Conservation (phyloP, 225 moss, liverwort and hornwort species). For the Physcomitrium patens region DNA sequence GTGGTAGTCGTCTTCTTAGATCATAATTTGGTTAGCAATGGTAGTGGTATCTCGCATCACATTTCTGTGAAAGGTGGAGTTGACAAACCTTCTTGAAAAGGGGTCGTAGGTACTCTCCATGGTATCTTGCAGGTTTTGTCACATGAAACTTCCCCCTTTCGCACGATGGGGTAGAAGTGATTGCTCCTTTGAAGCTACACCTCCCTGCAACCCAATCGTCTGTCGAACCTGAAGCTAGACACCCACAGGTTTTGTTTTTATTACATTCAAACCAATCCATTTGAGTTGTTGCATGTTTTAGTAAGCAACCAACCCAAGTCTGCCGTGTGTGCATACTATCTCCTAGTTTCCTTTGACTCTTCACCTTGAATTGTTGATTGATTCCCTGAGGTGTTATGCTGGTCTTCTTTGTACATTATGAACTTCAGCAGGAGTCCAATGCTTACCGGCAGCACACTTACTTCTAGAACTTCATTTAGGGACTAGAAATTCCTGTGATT, state of each 20-base stretch:
- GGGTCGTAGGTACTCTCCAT: conserved; percentile 20
- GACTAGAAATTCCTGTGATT: too few relatives aligned
- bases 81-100: conserved; percentile 38
- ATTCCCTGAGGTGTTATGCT: neutral
- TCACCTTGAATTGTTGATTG: neutral
- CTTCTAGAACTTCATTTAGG: too few relatives aligned
- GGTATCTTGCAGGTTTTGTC: conserved; percentile 22
- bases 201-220: conserved; percentile 17
- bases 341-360: neutral
- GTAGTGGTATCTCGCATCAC: conserved; percentile 41
- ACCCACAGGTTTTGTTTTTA: conserved; percentile 29
- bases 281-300: conserved; percentile 36
- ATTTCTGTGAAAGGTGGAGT: conserved; percentile 54
- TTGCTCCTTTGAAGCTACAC: conserved; percentile 1
- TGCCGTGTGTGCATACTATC: neutral
- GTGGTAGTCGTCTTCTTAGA: conserved; percentile 57
- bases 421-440: too few relatives aligned
- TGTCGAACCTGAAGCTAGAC: conserved; percentile 22
- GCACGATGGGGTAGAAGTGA: conserved; percentile 19
- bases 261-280: conserved; percentile 44
- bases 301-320: conserved; percentile 16
- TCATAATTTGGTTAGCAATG: conserved; percentile 44
- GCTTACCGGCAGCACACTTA: too few relatives aligned
- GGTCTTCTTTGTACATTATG: too few relatives aligned
- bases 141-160: conserved; percentile 19